Evolutionary conservation across 768 basidiomycete species (phyloP).

Genomic region (Phylloporus sp.): DNA sequence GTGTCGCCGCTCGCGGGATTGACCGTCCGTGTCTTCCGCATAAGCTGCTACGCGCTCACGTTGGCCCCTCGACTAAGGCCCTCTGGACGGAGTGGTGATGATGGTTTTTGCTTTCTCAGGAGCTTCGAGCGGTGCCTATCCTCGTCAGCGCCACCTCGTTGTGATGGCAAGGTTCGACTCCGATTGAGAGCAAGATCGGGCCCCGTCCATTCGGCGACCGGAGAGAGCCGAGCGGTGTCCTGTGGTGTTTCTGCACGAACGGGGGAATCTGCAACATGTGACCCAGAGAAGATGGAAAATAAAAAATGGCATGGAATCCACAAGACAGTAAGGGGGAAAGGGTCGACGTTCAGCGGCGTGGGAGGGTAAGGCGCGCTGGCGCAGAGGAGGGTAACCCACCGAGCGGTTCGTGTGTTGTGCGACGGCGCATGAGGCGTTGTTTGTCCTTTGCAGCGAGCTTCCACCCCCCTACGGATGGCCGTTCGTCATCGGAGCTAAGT

Average conservation of each 20-base stretch:
- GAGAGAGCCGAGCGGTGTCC: conserved; percentile 38
- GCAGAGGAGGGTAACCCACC: conserved; percentile 33
- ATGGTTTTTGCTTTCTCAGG: conserved; percentile 50
- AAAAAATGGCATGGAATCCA: background rate
- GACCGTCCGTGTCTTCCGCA: background rate
- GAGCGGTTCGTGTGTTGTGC: conserved; percentile 49
- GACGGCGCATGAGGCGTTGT: conserved; percentile 46
- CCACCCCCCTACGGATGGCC: conserved; percentile 47
- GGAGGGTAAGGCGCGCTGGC: conserved; percentile 27
- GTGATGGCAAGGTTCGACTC: conserved; percentile 59
- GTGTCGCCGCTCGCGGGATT: conserved; percentile 5
- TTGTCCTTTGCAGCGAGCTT: conserved; percentile 41
- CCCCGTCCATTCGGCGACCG: conserved; percentile 43
- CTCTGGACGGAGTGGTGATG: conserved; percentile 28
- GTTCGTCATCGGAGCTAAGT: conserved; percentile 47
- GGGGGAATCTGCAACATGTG: conserved; percentile 16
- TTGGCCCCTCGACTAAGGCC: conserved; percentile 19
- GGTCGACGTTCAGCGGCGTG: conserved; percentile 25
- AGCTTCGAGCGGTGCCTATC: conserved; percentile 37
- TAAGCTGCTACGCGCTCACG: conserved; percentile 16
- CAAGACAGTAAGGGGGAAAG: conserved; percentile 9
- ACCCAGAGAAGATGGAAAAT: conserved; percentile 2
- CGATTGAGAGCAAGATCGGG: conserved; percentile 37
- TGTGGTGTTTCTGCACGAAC: conserved; percentile 21
- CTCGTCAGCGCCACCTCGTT: conserved; percentile 27